Evolutionary conservation across 805 yeast species (phyloP).

Genomic region (Spathaspora hagerdaliae): DNA sequence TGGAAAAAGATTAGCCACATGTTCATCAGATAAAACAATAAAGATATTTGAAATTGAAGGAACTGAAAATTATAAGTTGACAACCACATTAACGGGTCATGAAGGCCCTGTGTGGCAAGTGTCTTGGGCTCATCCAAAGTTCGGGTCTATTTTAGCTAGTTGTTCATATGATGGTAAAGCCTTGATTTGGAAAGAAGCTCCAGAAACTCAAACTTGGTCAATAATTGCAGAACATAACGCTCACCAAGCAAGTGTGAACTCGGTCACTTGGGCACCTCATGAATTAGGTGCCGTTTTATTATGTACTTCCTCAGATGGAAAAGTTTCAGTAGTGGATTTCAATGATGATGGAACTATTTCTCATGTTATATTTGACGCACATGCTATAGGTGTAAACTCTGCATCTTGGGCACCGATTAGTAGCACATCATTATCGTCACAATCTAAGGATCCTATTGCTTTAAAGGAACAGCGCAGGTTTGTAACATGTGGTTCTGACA

Average conservation of each 20-base stretch:
- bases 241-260: slow-evolving; percentile 92
- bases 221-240: slow-evolving; percentile 81
- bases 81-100: slow-evolving; percentile 86
- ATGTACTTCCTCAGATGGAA: slow-evolving; percentile 92
- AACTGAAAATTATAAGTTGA: slow-evolving; percentile 74
- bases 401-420: slow-evolving; percentile 89
- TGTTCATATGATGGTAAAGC: slow-evolving; percentile 96
- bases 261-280: slow-evolving; percentile 96
- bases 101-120: slow-evolving; percentile 99
- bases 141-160: slow-evolving; percentile 90
- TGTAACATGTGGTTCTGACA: slow-evolving; percentile 94
- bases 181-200: slow-evolving; percentile 83
- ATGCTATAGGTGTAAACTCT: slow-evolving; percentile 88
- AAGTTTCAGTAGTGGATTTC: slow-evolving; percentile 85
- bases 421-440: slow-evolving; percentile 12
- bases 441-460: slow-evolving; percentile 20
- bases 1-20: slow-evolving; percentile 92
- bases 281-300: slow-evolving; percentile 90
- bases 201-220: slow-evolving; percentile 80
- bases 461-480: slow-evolving; percentile 59
- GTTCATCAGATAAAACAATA: slow-evolving; percentile 94
- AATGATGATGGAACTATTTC: slow-evolving; percentile 81
- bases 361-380: slow-evolving; percentile 68
- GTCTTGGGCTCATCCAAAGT: slow-evolving; percentile 98
- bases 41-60: slow-evolving; percentile 85